These are phyloP conservation scores for Pichia californica DNA, from an alignment of 805 yeast genomes.

Conservation along the genomic window DNA sequence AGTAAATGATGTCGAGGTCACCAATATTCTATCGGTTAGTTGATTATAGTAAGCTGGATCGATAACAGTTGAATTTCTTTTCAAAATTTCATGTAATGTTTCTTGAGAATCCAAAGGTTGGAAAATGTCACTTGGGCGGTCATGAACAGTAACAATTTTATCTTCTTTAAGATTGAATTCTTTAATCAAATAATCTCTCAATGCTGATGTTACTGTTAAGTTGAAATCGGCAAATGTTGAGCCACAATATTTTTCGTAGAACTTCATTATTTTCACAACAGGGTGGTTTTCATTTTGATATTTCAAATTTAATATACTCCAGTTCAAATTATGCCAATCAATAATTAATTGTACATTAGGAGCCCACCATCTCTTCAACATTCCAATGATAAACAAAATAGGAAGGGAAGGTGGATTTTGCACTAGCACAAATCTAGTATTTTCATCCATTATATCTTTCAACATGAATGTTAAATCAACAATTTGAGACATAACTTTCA, in stretches of 20 bases:
- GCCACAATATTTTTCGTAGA: constrained; percentile 61
- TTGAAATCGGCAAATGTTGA: constrained; percentile 58
- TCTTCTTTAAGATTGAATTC: constrained; percentile 47
- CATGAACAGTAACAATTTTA: constrained; percentile 66
- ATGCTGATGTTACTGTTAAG: constrained; percentile 70
- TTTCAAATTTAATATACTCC: constrained; percentile 67
- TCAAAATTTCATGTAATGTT: constrained; percentile 28
- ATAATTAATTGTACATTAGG: constrained; percentile 58
- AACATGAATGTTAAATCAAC: constrained; percentile 41
- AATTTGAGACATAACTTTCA: constrained; percentile 57
- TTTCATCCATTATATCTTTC: constrained; percentile 48
- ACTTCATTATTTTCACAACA: constrained; percentile 50
- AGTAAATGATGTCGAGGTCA: constrained; percentile 90
- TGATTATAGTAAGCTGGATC: constrained; percentile 16
- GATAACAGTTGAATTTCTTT: constrained; percentile 31
- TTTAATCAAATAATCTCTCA: constrained; percentile 53
- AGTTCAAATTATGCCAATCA: constrained; percentile 97
- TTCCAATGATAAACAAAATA: constrained; percentile 53
- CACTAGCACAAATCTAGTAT: constrained; percentile 59
- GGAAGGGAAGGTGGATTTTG: constrained; percentile 96
- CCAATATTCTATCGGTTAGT: constrained; percentile 51
- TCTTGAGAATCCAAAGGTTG: constrained; percentile 37
- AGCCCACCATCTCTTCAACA: constrained; percentile 40
- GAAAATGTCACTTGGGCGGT: constrained; percentile 74
- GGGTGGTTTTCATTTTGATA: constrained; percentile 50